phyloP scores from a whole-genome alignment of 2,329 filamentous ascomycete species.

The Colletotrichum costaricense region DNA sequence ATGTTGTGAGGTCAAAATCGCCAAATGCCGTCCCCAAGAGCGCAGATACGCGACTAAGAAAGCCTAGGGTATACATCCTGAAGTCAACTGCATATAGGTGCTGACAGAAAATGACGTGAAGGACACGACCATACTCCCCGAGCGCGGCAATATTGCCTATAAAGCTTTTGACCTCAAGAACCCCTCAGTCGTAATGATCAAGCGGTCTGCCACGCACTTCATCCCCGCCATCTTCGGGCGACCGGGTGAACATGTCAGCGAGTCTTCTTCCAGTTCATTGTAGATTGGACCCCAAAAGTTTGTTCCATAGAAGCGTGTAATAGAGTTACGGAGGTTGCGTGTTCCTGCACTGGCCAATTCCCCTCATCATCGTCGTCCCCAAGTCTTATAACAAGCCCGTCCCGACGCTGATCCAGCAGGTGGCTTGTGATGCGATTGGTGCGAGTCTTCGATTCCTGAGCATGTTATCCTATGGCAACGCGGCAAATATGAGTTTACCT shows the following conservation, averaged over 20 bases:
- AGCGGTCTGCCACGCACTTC: not conserved
- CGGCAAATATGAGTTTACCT: not conserved
- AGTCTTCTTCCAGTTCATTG: not conserved
- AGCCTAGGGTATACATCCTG: not conserved
- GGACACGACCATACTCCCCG: not conserved
- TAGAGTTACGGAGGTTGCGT: not conserved
- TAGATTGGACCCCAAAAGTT: not conserved
- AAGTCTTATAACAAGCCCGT: not conserved
- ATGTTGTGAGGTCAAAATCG: conserved; percentile 28
- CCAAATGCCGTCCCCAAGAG: conserved; percentile 6
- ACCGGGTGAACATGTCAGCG: not conserved
- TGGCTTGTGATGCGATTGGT: not conserved
- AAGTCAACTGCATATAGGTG: too few species aligned
- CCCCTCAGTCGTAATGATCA: not conserved
- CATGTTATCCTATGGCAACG: not conserved
- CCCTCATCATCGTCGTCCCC: conserved; percentile 6
- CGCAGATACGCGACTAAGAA: not conserved
- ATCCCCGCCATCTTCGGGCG: not conserved
- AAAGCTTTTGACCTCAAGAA: not conserved
- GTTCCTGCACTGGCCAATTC: not conserved
- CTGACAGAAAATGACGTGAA: not conserved
- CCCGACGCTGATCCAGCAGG: not conserved
- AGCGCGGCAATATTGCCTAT: not conserved
- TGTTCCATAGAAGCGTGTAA: not conserved
- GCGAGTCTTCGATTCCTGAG: not conserved